Base-by-base conservation (phyloP, 352 stramenopile species). In the Globisporangium uncinulatum region DNA sequence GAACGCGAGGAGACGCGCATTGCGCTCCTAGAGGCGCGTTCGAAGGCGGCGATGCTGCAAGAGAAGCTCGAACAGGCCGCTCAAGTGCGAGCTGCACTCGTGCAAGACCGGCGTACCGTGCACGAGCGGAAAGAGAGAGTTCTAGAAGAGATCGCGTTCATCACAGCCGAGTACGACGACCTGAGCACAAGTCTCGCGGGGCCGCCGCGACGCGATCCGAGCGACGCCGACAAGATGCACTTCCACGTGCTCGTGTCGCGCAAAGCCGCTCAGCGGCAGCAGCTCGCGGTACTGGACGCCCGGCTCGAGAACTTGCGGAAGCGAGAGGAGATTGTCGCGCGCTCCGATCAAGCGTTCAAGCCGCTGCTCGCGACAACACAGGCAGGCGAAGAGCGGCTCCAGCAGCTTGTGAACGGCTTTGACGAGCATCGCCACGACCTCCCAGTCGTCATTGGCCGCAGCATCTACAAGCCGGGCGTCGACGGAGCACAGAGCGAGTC, bases 151-250 rank as follows among this genome's bases (percentile, higher is more conserved):
- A 74, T 92, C 31, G 76, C 65, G 32, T 68, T 87, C 47, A 60
- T 90, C 0, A 61, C 63, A 13, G 34, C 21, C 0, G 71, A 89
- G 24, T 68, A 89, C 43, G 66, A 84, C 7, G 75, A 86, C 0
- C 51, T 89, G 3, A 71, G 70, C 9, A 59, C 63, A 5, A 7
- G 52, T 2, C 65, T 92, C 0, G 78, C 76, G 10, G 83, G 83
- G 6, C 83, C 83, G 0, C 78, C 83, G 4, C 70, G 83, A 21
- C 68, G 83, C 39, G 80, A 92, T 19, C 74, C 83, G 4, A 77
- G 59, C 0, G 80, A 91, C 39, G 43, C 59, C 15, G 71, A 92
- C 45, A 88, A 89, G 11, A 58, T 67, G 24, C 73, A 85, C 24
- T 80, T 90, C 37, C 77, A 90, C 59, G 64, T 68, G 0, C 48